Evolutionary conservation across 441 rosid species (phyloP), one percentile per base, ranked within the genome.

Genomic region (Pelargonium cotyledonis): DNA sequence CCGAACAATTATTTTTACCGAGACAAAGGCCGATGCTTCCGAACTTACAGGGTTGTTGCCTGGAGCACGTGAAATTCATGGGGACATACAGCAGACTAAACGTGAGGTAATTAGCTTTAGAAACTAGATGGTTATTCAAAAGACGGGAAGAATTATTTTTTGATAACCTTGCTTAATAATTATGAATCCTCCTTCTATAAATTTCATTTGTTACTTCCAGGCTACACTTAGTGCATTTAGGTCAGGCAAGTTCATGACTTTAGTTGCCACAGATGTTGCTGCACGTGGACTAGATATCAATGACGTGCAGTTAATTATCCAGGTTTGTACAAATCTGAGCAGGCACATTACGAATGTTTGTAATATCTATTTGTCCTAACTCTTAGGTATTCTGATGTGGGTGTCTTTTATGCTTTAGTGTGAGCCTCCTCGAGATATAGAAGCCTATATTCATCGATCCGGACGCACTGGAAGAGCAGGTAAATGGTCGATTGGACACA

Each of bases 391-490:
- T 65, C 72, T 77, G 2, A 82, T 68, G 38, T 15, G 5, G 3
- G 12, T 11, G 21, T 40, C 8, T 63, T 70, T 63, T 70, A 70
- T 58, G 16, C 69, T 83, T 44, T 62, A 94, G 99, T 90, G 93
- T 74, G 98, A 92, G 79, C 97, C 99, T 49, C 99, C 99, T 5
- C 96, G 92, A 55, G 99, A 92, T 65, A 94, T 92, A 23, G 97
- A 95, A 85, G 96, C 88, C 19, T 95, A 95, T 60, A 95, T 95
- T 26, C 99, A 92, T 85, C 86, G 97, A 60, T 95, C 99, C 66
- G 97, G 99, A 68, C 88, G 97, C 58, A 95, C 99, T 2, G 97
- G 97, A 80, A 89, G 97, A 83, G 99, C 97, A 70, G 97, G 97
- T 89, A 80, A 53, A 44, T 58, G 19, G 61, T 23, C 35, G 65